Percentiles rank a stretch among this genome's conserved stretches.
These are phyloP conservation scores for Fraxinus cuspidata DNA, from an alignment of 257 asterid species.

Conservation along the genomic window DNA sequence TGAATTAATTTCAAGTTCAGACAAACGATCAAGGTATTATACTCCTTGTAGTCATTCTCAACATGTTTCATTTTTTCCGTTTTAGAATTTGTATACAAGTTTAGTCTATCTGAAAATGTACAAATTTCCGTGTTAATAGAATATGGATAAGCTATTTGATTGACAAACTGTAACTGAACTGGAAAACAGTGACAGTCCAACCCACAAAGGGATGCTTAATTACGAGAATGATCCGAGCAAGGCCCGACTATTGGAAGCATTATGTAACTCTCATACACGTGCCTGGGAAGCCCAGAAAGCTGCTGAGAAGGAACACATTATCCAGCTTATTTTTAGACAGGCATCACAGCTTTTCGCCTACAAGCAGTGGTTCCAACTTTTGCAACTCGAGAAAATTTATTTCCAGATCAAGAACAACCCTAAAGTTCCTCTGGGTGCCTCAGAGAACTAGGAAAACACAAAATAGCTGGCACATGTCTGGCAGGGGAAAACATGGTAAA, in stretches of 20 bases:
- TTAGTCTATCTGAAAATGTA: too few relatives aligned
- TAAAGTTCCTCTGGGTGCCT: constrained; percentile 29
- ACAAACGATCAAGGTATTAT: too few relatives aligned
- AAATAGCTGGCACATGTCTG: constrained; percentile 41
- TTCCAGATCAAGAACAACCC: constrained; percentile 53
- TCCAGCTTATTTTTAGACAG: constrained; percentile 72
- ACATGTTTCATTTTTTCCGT: too few relatives aligned
- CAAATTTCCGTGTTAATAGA: too few relatives aligned
- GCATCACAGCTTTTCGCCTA: constrained; percentile 91
- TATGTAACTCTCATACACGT: constrained; percentile 87
- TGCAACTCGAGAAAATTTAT: constrained; percentile 71
- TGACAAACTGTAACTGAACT: not conserved
- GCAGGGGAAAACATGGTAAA: constrained; percentile 41
- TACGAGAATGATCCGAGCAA: constrained; percentile 37
- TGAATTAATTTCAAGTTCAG: too few relatives aligned
- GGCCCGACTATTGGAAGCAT: constrained; percentile 71
- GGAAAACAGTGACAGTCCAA: constrained; percentile 38
- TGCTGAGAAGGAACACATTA: constrained; percentile 68
- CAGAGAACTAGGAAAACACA: constrained; percentile 33
- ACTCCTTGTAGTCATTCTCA: too few relatives aligned
- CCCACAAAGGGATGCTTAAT: constrained; percentile 23
- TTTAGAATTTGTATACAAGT: too few relatives aligned
- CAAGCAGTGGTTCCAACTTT: constrained; percentile 80
- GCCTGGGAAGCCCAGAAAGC: constrained; percentile 91
- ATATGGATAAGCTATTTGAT: too few relatives aligned